Evolutionary conservation across 257 asterid genomes (phyloP), one percentile per base, ranked within the genome.

Genomic region (Solanum microdontum): DNA sequence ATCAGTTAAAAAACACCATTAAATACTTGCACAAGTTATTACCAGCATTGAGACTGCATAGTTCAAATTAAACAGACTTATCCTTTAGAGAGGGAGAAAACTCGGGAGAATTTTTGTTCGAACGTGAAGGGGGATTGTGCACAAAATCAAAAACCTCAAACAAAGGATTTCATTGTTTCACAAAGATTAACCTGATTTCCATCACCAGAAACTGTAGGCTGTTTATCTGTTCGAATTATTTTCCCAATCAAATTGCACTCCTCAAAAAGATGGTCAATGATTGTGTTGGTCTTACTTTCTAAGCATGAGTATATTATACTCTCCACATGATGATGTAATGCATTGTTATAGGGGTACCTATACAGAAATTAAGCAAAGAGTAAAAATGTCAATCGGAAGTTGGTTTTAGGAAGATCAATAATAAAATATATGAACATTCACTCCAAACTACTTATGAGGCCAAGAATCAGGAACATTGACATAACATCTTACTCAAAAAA

Each of bases 321-420:
- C 94, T 95, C 99, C 88, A 94, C 99, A 48, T 96, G 97, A 92
- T 95, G 98, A 90, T 96, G 99, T 91, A 96, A 92, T 23, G 98
- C 98, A 92, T 96, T 96, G 89, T 96, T 96, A 92, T 88, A 96
- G 2, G 99, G 98, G 82, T 95, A 96, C 95, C 99, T 96, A 93
- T 82, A 91, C 24, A 45, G 68, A 30, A 80, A 80, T 80, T 80
- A 28, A 80, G 68, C 36, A 45, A 80, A 43, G 28, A 1, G 43
- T 45, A 17, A 48, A 8, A 48, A 80, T 45, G 69, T 9, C 26
- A 28, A 80, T 45, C 40, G 4, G 39, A 80, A 17, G 55, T 28
- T 80, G 85, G 37, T 26, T 43, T 28, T 80, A 80, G 32, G 62
- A 45, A 80, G 21, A 14, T 80, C 85, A 80, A 45, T 5, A 15